Conservation (phyloP, 345 rosid genomes). For the Brassica cretica region DNA sequence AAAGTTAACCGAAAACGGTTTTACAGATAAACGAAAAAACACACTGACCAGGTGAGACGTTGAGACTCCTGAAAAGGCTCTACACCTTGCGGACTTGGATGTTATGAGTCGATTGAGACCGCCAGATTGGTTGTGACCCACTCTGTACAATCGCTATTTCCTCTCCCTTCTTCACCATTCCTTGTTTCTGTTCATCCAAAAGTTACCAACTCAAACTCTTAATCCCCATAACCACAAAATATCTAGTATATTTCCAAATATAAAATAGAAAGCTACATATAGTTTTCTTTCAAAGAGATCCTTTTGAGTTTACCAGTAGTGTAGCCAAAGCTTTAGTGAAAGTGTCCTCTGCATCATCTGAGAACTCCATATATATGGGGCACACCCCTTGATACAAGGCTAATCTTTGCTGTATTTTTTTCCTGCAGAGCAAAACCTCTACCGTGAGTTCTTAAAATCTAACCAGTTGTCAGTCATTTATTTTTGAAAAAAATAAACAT, state of each 20-base stretch:
- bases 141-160: conserved; percentile 94
- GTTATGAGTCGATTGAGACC: conserved; percentile 92
- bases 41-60: conserved; percentile 10
- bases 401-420: conserved; percentile 81
- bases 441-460: conserved; percentile 7
- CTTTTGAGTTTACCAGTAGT: conserved; percentile 55
- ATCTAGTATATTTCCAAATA: not conserved
- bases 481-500: not conserved
- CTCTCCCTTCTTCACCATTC: conserved; percentile 94
- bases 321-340: conserved; percentile 70
- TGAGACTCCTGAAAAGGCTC: conserved; percentile 27
- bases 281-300: not conserved
- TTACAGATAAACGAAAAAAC: not conserved
- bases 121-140: conserved; percentile 93
- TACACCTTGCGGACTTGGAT: conserved; percentile 93
- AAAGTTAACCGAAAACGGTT: conserved; percentile 20
- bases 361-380: conserved; percentile 84
- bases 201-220: conserved; percentile 16
- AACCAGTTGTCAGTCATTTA: not conserved
- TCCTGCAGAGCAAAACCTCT: conserved; percentile 51
- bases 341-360: conserved; percentile 91
- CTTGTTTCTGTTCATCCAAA: conserved; percentile 67
- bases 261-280: not conserved
- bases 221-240: not conserved
- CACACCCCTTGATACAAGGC: conserved; percentile 97